These are phyloP conservation scores for Beauveria sp. DNA, from an alignment of 2,329 filamentous ascomycete genomes.

Conservation along the genomic window DNA sequence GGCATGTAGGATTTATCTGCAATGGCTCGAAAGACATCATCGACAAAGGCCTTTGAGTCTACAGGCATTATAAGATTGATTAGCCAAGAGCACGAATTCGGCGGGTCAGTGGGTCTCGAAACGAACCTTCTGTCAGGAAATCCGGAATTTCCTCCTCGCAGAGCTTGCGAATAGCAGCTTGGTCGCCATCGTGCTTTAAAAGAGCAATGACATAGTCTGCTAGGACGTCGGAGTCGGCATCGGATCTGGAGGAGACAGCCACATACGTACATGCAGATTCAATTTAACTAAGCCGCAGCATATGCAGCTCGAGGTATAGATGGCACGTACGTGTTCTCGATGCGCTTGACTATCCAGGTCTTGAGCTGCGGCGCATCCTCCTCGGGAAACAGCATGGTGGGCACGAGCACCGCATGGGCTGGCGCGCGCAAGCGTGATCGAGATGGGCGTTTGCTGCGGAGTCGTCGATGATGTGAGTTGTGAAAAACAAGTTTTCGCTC, in stretches of 20 bases:
- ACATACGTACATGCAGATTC: constrained; percentile 6
- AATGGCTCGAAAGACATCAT: constrained; percentile 63
- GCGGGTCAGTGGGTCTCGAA: too few species aligned
- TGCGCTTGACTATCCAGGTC: constrained; percentile 68
- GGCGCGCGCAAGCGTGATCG: neutral
- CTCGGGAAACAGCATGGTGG: constrained; percentile 54
- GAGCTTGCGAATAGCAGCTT: constrained; percentile 55
- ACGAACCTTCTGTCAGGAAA: constrained; percentile 59
- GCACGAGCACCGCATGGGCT: constrained; percentile 5
- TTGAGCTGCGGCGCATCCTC: constrained; percentile 58
- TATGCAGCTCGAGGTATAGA: constrained; percentile 7
- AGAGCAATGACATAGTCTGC: constrained; percentile 80
- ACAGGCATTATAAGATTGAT: neutral
- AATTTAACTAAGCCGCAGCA: neutral
- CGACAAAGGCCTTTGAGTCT: constrained; percentile 49
- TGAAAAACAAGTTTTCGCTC: neutral
- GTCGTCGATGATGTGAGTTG: neutral
- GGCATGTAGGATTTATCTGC: constrained; percentile 54
- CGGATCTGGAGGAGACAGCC: constrained; percentile 45
- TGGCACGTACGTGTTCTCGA: constrained; percentile 61
- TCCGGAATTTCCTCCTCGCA: constrained; percentile 68
- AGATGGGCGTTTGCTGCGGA: neutral
- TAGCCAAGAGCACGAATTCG: neutral
- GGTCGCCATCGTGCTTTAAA: constrained; percentile 60
- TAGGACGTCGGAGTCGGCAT: constrained; percentile 73